Conservation (phyloP, 352 stramenopile species). For the Phytophthora crassamura region DNA sequence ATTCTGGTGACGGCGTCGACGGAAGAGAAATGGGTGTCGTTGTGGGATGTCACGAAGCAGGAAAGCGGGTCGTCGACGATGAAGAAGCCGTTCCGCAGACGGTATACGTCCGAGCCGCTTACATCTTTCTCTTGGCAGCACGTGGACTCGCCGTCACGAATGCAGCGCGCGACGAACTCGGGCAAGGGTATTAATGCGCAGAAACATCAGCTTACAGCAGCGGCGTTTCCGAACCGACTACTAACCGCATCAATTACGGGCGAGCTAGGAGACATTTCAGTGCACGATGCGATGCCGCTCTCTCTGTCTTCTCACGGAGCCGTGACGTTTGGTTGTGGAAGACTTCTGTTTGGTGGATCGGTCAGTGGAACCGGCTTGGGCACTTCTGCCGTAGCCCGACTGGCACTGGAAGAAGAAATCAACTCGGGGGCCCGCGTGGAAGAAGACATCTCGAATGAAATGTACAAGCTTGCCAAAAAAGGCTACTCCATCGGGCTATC, state of each 20-base stretch:
- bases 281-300: conserved; percentile 89
- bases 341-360: conserved; percentile 67
- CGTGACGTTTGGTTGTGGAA: conserved; percentile 80
- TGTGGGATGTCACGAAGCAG: conserved; percentile 84
- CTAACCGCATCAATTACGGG: conserved; percentile 74
- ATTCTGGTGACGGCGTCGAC: conserved; percentile 80
- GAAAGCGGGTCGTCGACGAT: conserved; percentile 53
- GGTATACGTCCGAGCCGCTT: conserved; percentile 81
- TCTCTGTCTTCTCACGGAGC: conserved; percentile 74
- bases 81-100: conserved; percentile 78
- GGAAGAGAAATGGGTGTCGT: conserved; percentile 84
- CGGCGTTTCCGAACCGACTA: conserved; percentile 83
- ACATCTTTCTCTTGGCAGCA: conserved; percentile 87
- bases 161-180: conserved; percentile 25
- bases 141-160: conserved; percentile 35
- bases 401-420: conserved; percentile 46
- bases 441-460: conserved; percentile 79
- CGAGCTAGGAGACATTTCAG: conserved; percentile 87
- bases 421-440: conserved; percentile 29
- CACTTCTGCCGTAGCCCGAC: conserved; percentile 44
- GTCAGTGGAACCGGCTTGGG: conserved; percentile 36
- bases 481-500: conserved; percentile 81
- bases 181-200: conserved; percentile 33
- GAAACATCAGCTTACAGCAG: conserved; percentile 49
- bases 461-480: conserved; percentile 77